These are phyloP conservation scores for Noccaea bulbosa DNA, from an alignment of 345 rosid genomes.

Conservation along the genomic window DNA sequence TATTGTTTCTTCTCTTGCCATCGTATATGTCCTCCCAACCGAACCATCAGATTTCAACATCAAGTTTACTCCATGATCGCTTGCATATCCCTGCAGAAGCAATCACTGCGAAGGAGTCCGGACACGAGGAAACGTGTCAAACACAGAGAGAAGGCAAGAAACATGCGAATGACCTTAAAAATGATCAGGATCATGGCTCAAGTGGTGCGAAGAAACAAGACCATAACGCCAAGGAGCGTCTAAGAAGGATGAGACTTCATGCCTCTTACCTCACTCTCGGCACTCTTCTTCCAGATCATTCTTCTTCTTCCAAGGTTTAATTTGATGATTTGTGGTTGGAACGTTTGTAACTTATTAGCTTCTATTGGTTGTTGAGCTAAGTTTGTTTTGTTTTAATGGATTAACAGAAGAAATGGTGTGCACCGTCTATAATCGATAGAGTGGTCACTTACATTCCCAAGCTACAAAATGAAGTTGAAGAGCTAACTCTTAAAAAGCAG, in stretches of 20 bases:
- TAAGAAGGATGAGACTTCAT: slow-evolving; percentile 45
- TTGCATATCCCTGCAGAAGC: slow-evolving; percentile 43
- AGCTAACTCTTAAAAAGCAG: slow-evolving; percentile 27
- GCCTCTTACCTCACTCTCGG: slow-evolving; percentile 46
- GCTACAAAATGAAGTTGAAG: slow-evolving; percentile 30
- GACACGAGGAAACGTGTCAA: slow-evolving; percentile 27
- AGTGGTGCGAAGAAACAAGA: slow-evolving; percentile 42
- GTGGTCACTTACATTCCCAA: slow-evolving; percentile 40
- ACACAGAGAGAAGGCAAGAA: slow-evolving; percentile 31
- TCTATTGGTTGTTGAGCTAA: neutral
- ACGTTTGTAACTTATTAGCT: too few relatives aligned
- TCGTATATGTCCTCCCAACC: slow-evolving; percentile 30
- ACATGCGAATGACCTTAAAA: neutral
- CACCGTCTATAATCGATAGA: slow-evolving; percentile 42
- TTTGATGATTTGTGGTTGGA: neutral
- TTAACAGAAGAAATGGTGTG: slow-evolving; percentile 44
- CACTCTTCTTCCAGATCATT: slow-evolving; percentile 44
- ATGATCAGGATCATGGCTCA: slow-evolving; percentile 20
- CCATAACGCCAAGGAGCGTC: slow-evolving; percentile 44
- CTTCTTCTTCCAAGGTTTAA: slow-evolving; percentile 41
- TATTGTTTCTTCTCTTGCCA: neutral
- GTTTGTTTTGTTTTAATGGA: neutral
- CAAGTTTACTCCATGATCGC: slow-evolving; percentile 31
- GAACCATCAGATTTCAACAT: slow-evolving; percentile 30
- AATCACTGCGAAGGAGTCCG: slow-evolving; percentile 1